phyloP scores from a whole-genome alignment of 208 protist genomes.

The Vickermania ingenoplastis region DNA sequence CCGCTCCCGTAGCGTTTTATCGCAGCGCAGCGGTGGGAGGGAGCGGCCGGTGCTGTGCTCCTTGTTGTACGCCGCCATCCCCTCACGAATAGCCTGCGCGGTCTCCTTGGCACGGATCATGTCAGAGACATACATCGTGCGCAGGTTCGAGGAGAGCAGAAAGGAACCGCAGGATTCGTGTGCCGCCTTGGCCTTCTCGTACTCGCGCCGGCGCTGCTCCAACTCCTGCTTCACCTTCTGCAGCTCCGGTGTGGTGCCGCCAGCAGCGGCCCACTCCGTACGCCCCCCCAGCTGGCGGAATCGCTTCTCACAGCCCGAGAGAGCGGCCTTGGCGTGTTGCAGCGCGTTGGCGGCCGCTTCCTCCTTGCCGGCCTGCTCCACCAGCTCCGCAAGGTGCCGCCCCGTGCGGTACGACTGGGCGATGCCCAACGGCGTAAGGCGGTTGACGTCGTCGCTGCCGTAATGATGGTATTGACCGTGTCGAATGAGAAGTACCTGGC shows the following conservation, averaged over 20 bases:
- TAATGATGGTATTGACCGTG: too few relatives aligned
- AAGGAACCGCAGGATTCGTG: too few relatives aligned
- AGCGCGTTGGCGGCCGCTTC: too few relatives aligned
- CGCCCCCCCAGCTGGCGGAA: too few relatives aligned
- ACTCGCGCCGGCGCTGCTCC: too few relatives aligned
- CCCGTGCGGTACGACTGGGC: not conserved
- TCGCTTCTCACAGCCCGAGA: too few relatives aligned
- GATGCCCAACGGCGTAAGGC: too few relatives aligned
- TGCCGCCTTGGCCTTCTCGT: conserved; percentile 5
- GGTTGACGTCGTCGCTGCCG: too few relatives aligned
- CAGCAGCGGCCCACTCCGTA: too few relatives aligned
- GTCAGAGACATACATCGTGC: conserved; percentile 57
- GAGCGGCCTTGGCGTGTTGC: too few relatives aligned
- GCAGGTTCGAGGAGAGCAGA: too few relatives aligned
- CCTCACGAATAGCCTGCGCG: conserved; percentile 22
- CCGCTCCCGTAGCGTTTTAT: conserved; percentile 40
- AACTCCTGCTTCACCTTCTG: conserved; percentile 3
- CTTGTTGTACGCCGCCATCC: conserved; percentile 27
- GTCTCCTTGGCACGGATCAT: conserved; percentile 61
- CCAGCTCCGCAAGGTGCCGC: conserved; percentile 2
- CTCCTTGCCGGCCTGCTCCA: conserved; percentile 6
- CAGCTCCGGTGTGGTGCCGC: conserved; percentile 6
- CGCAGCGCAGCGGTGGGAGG: conserved; percentile 12
- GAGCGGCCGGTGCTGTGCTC: conserved; percentile 3
- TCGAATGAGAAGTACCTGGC: too few relatives aligned